Evolutionary conservation across 1,284 basidiomycete species (phyloP).

Genomic region (Marasmius fiardii): DNA sequence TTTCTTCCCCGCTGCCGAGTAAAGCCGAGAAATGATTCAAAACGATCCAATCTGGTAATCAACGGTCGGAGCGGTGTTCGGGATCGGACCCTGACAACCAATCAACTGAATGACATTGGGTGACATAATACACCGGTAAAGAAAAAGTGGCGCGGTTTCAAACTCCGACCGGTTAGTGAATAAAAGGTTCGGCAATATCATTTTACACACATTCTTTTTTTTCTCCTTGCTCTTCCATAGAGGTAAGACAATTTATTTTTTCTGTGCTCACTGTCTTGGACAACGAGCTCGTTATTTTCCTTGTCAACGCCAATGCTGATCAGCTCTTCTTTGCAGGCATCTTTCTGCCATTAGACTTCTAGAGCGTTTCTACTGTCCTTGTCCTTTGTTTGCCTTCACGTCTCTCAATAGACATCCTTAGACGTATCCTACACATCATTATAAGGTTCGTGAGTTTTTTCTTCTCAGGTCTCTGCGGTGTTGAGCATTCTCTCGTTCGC

Average conservation of each 20-base stretch:
- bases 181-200: not conserved
- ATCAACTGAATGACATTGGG: slow-evolving; percentile 4
- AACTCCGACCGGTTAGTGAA: slow-evolving; percentile 26
- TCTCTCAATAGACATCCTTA: slow-evolving; percentile 24
- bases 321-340: slow-evolving; percentile 33
- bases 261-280: slow-evolving; percentile 11
- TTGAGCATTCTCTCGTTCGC: slow-evolving; percentile 10
- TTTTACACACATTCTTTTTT: slow-evolving; percentile 20
- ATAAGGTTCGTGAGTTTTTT: slow-evolving; percentile 32
- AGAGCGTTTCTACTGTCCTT: slow-evolving; percentile 51
- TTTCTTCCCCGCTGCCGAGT: no score
- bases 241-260: slow-evolving; percentile 31
- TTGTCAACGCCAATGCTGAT: slow-evolving; percentile 1
- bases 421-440: slow-evolving; percentile 27
- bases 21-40: no score
- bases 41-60: no score
- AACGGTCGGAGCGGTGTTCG: not conserved
- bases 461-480: not conserved
- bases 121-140: not conserved
- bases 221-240: slow-evolving; percentile 38
- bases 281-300: not conserved
- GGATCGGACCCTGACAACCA: not conserved
- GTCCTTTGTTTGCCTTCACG: slow-evolving; percentile 41
- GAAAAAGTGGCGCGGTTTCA: slow-evolving; percentile 27
- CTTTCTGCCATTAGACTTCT: slow-evolving; percentile 44